Conservation (phyloP, 441 rosid genomes). For the Macaranga tanarius region DNA sequence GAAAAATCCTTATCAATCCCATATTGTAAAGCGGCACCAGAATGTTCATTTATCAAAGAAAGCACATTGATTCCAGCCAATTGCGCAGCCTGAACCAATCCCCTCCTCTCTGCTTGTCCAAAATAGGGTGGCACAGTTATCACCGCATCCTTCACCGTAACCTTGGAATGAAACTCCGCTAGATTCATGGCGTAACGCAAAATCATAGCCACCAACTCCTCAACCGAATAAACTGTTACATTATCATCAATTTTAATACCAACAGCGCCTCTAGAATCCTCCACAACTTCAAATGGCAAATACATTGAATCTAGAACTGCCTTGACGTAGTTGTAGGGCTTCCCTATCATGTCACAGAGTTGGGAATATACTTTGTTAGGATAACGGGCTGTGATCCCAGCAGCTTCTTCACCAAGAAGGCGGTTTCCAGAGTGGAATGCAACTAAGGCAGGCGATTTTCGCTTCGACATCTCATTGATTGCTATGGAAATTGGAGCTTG, state of each 20-base stretch:
- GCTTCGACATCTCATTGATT: slow-evolving; percentile 96
- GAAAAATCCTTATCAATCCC: slow-evolving; percentile 94
- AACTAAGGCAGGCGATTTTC: slow-evolving; percentile 84
- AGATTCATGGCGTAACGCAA: slow-evolving; percentile 60
- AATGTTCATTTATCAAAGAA: slow-evolving; percentile 74
- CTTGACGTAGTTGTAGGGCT: slow-evolving; percentile 65
- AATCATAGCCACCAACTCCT: slow-evolving; percentile 89
- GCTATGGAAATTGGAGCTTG: slow-evolving; percentile 90
- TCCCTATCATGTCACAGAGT: slow-evolving; percentile 77
- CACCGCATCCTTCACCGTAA: slow-evolving; percentile 64
- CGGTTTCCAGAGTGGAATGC: slow-evolving; percentile 76
- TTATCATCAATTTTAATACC: slow-evolving; percentile 57
- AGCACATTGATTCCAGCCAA: slow-evolving; percentile 89
- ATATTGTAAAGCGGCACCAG: slow-evolving; percentile 96
- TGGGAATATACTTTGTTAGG: slow-evolving; percentile 80
- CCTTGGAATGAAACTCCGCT: slow-evolving; percentile 80
- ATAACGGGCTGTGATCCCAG: slow-evolving; percentile 80
- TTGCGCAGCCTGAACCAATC: slow-evolving; percentile 77
- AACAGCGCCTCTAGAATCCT: slow-evolving; percentile 76
- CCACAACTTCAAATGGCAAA: slow-evolving; percentile 64
- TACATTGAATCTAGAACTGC: slow-evolving; percentile 55
- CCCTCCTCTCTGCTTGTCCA: slow-evolving; percentile 94
- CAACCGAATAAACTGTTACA: slow-evolving; percentile 54
- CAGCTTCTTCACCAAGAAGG: slow-evolving; percentile 89
- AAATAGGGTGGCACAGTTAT: slow-evolving; percentile 85